Evolutionary conservation across 345 rosid species (phyloP).

Genomic region (Euphorbia tirucalli): DNA sequence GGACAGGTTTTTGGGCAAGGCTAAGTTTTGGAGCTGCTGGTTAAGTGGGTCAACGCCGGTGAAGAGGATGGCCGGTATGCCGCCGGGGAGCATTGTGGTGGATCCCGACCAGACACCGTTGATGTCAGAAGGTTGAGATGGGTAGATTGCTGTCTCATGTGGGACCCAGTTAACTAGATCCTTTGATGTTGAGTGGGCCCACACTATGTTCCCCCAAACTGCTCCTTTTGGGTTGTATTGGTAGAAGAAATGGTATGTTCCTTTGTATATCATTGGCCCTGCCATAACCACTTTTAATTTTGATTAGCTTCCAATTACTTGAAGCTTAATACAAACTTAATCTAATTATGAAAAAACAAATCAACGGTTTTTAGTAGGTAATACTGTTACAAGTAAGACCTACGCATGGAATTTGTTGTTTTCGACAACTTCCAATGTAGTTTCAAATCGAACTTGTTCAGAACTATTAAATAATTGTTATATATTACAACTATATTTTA

Average conservation of each 20-base stretch:
- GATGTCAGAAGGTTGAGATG: conserved; percentile 51
- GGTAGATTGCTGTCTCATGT: conserved; percentile 48
- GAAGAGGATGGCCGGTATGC: conserved; percentile 62
- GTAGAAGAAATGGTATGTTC: conserved; percentile 72
- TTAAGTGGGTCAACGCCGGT: conserved; percentile 46
- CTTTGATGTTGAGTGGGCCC: conserved; percentile 81
- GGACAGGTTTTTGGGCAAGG: conserved; percentile 45
- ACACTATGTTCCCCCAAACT: conserved; percentile 70
- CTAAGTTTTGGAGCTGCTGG: conserved; percentile 56
- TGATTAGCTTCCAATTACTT: too few relatives aligned
- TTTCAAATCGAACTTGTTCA: too few relatives aligned
- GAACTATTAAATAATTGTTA: too few relatives aligned
- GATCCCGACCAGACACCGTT: conserved; percentile 83
- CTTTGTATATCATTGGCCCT: conserved; percentile 74
- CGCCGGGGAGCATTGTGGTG: conserved; percentile 46
- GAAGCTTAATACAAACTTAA: too few relatives aligned
- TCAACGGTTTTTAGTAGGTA: too few relatives aligned
- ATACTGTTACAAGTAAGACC: too few relatives aligned
- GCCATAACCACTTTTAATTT: too few relatives aligned
- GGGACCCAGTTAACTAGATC: conserved; percentile 71
- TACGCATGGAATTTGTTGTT: too few relatives aligned
- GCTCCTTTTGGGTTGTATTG: conserved; percentile 72
- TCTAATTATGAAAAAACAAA: too few relatives aligned
- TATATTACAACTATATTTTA: too few relatives aligned
- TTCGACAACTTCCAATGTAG: too few relatives aligned